Percentiles rank a stretch among this genome's conserved stretches.
These are phyloP conservation scores for Mycena sanguinolenta DNA, from an alignment of 768 basidiomycete genomes.

Conservation along the genomic window DNA sequence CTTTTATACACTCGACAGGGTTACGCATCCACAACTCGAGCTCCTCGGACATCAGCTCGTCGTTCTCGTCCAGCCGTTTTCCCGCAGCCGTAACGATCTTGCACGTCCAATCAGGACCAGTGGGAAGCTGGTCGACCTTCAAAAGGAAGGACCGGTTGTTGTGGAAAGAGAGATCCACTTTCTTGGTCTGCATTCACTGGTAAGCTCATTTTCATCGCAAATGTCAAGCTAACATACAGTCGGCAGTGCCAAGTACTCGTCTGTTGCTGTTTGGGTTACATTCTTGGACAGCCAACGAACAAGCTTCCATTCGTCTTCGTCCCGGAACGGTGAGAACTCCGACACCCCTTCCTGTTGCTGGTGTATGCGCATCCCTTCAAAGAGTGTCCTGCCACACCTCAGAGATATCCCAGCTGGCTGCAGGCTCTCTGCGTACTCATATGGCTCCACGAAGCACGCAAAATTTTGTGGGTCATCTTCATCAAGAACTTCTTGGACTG, in stretches of 20 bases:
- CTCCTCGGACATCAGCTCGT: slow-evolving; percentile 4
- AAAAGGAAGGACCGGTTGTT: slow-evolving; percentile 35
- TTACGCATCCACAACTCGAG: slow-evolving; percentile 28
- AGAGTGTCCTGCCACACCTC: background rate
- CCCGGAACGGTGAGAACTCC: slow-evolving; percentile 43
- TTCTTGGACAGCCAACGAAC: slow-evolving; percentile 44
- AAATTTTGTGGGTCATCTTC: slow-evolving; percentile 7
- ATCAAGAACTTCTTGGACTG: slow-evolving; percentile 13
- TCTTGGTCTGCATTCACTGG: background rate
- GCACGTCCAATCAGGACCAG: slow-evolving; percentile 40
- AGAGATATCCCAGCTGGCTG: background rate
- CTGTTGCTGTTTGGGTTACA: slow-evolving; percentile 43
- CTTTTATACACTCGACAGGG: slow-evolving; percentile 41
- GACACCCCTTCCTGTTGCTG: background rate
- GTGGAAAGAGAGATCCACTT: slow-evolving; percentile 6
- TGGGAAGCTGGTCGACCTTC: slow-evolving; percentile 39
- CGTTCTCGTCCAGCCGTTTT: slow-evolving; percentile 14
- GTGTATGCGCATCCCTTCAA: background rate
- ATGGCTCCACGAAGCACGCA: background rate
- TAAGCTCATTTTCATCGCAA: background rate
- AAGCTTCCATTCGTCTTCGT: slow-evolving; percentile 40
- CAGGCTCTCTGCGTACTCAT: background rate
- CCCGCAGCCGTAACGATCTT: slow-evolving; percentile 37
- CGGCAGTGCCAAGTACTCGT: slow-evolving; percentile 44
- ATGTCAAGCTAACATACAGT: background rate